Evolutionary conservation across 345 rosid species (phyloP).

Genomic region (Schrenkiella parvula): DNA sequence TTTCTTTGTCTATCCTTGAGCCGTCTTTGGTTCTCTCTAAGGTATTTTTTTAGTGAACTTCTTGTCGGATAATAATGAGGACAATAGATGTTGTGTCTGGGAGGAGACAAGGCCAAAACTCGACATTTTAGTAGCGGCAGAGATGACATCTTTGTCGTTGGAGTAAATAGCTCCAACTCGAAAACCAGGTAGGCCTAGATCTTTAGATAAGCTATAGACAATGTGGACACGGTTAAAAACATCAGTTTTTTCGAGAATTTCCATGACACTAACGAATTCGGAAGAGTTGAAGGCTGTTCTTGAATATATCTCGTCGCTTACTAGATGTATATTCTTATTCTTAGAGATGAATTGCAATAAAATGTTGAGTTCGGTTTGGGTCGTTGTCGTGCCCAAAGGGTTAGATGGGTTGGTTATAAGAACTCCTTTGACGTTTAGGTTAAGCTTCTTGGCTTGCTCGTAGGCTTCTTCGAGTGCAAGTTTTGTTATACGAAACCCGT

Average conservation of each 20-base stretch:
- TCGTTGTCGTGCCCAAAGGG: conserved; percentile 63
- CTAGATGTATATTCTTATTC: conserved; percentile 47
- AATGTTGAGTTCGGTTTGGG: conserved; percentile 45
- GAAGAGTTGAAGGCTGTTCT: conserved; percentile 61
- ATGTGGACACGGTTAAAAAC: conserved; percentile 52
- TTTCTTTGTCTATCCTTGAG: conserved; percentile 40
- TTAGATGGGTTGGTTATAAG: conserved; percentile 76
- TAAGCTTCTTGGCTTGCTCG: conserved; percentile 43
- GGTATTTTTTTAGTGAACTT: conserved; percentile 51
- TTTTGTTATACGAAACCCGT: conserved; percentile 45
- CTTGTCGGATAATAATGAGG: conserved; percentile 59
- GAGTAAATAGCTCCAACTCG: conserved; percentile 81
- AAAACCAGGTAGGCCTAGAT: conserved; percentile 80
- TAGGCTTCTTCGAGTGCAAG: conserved; percentile 58
- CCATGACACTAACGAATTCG: conserved; percentile 53
- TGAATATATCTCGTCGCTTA: conserved; percentile 70
- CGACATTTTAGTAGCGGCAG: conserved; percentile 82
- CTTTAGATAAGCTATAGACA: conserved; percentile 70
- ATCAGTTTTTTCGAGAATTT: conserved; percentile 35
- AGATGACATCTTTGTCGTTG: conserved; percentile 56
- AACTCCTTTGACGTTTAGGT: conserved; percentile 60
- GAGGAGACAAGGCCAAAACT: conserved; percentile 79
- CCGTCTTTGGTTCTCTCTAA: conserved; percentile 53
- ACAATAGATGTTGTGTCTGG: conserved; percentile 64
- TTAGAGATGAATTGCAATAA: conserved; percentile 49